These are phyloP conservation scores for Chrysoporthe deuterocubensis DNA, from an alignment of 2,329 filamentous ascomycete genomes.

Conservation along the genomic window DNA sequence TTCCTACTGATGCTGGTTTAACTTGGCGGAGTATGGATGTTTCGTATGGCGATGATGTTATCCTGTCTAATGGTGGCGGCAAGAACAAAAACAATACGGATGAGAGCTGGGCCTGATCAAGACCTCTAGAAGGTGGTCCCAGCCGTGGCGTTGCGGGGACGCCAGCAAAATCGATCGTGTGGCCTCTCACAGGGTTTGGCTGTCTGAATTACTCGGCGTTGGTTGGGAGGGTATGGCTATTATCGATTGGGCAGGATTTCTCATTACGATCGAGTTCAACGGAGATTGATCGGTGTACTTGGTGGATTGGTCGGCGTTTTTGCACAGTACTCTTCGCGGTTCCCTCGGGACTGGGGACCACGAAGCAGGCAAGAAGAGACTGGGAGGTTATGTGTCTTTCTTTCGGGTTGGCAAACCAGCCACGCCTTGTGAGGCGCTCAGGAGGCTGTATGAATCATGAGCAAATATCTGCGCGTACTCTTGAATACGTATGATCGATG, in stretches of 20 bases:
- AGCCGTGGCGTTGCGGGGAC: too few species aligned
- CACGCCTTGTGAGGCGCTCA: background rate
- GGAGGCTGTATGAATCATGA: background rate
- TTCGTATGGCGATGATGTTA: background rate
- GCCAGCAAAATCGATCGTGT: too few species aligned
- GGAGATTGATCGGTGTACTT: too few species aligned
- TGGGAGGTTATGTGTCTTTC: background rate
- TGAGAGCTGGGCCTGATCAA: too few species aligned
- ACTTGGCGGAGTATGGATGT: background rate
- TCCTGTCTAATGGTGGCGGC: background rate
- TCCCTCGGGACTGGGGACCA: too few species aligned
- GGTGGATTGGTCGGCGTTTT: background rate
- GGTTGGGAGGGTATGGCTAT: background rate
- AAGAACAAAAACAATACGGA: too few species aligned
- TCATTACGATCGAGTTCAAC: too few species aligned
- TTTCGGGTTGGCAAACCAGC: background rate
- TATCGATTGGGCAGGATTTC: background rate
- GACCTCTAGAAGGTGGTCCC: too few species aligned
- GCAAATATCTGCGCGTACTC: background rate
- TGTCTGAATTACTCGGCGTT: slow-evolving; percentile 9
- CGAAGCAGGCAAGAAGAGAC: too few species aligned
- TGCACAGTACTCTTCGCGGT: background rate
- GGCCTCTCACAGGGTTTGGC: background rate
- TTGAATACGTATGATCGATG: background rate
- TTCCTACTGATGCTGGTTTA: background rate